Base-by-base conservation (phyloP, 1,284 basidiomycete species). In the Phylloboletellus chloephorus region DNA sequence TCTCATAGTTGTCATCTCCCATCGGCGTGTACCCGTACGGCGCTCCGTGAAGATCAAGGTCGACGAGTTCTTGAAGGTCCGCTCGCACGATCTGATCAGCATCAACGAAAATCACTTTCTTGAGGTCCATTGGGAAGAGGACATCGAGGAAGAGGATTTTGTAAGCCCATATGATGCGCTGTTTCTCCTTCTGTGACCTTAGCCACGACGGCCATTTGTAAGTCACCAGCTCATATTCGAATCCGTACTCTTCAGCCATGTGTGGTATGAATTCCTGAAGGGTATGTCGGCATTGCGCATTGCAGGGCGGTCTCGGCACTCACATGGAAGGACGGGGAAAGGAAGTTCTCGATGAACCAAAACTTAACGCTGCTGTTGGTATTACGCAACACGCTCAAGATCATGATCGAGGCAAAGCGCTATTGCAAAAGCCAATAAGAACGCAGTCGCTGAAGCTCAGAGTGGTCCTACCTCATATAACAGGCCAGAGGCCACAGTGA, bases 151-250 rank as follows among this genome's bases (percentile, higher is more conserved):
- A 98, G 26, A 98, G 78, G 48, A 98, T 98, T 69, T 98, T 98
- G 74, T 98, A 97, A n/a, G 89, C 96, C 95, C 95, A 98, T 54
- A 98, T 98, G 43, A 93, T 88, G 15, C 95, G 78, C 64, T 98
- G 95, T 65, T 98, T 98, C 67, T 98, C 95, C 42, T 82, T 93
- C 63, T 98, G 95, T 8, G 79, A 78, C n/a, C 92, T 85, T 10
- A 98, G 73, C 95, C 95, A 98, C 3, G 87, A 86, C 0, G 95
- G 96, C 95, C 95, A 98, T 57, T 96, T 97, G 71, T 98, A 98
- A 0, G 95, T 98, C 42, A 98, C 88, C 9, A 98, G 76, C 60
- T 98, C 94, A 61, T 97, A 96, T 57, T 95, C 76, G 74, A 98
- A 98, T 28, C 81, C 78, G 56, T 98, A 98, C 50, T 86, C 86